A percentile compares a stretch with the other conserved stretches of the same genome.
Conservation (phyloP, 2,329 filamentous ascomycete species). For the Biscogniauxia mediterranea region DNA sequence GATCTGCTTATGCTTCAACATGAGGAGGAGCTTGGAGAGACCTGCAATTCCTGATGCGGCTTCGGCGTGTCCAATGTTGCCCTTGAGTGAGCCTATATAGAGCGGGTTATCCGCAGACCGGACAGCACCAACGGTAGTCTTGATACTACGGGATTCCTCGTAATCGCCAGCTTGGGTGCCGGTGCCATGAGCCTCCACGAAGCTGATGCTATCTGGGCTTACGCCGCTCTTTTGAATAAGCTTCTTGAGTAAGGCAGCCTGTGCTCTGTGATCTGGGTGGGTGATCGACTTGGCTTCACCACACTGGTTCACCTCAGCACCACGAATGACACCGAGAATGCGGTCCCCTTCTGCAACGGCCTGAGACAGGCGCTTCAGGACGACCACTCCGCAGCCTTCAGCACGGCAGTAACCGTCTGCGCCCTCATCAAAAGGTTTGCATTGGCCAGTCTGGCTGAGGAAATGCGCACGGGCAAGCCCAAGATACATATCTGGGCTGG, state of each 20-base stretch:
- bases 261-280: neutral
- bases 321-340: neutral
- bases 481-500: slow-evolving; percentile 20
- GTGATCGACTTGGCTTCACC: neutral
- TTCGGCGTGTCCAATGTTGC: neutral
- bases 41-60: neutral
- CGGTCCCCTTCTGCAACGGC: slow-evolving; percentile 2
- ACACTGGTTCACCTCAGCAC: neutral
- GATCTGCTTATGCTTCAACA: neutral
- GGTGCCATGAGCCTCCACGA: neutral
- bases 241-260: neutral
- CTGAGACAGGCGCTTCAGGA: slow-evolving; percentile 11
- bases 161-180: slow-evolving; percentile 1
- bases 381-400: slow-evolving; percentile 12
- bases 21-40: neutral
- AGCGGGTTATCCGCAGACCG: neutral
- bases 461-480: slow-evolving; percentile 17
- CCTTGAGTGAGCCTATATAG: neutral
- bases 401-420: slow-evolving; percentile 17
- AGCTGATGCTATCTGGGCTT: neutral
- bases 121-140: neutral
- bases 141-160: neutral
- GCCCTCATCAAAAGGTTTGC: slow-evolving; percentile 12
- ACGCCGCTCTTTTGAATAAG: neutral
- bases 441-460: slow-evolving; percentile 12